Evolutionary conservation across 441 rosid species (phyloP).

Genomic region (Brassica hybrid): DNA sequence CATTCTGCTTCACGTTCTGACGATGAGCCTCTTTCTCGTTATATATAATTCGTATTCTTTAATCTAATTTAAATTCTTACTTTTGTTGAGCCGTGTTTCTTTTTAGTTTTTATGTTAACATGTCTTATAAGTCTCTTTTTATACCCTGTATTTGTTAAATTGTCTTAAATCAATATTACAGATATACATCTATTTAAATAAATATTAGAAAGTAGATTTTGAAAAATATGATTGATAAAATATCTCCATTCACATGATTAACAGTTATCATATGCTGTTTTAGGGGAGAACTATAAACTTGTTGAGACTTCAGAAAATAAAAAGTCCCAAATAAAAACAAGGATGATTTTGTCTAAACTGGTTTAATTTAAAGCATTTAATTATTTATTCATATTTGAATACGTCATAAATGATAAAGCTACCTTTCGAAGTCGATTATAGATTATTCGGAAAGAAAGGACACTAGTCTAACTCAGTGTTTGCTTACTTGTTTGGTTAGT

Average conservation of each 20-base stretch:
- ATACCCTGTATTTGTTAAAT: too few species aligned
- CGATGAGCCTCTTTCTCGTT: conserved; percentile 18
- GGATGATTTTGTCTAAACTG: not conserved
- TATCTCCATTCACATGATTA: too few species aligned
- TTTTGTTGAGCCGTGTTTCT: not conserved
- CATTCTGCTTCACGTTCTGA: conserved; percentile 37
- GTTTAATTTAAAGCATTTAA: not conserved
- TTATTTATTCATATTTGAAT: not conserved
- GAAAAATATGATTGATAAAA: too few species aligned
- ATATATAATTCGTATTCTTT: not conserved
- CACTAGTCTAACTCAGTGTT: conserved; percentile 4
- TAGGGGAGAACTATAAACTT: not conserved
- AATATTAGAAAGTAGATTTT: too few species aligned
- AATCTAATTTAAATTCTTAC: not conserved
- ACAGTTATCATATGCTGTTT: too few species aligned
- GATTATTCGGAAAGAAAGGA: not conserved
- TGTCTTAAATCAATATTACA: too few species aligned
- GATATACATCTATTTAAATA: too few species aligned
- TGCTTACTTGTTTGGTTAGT: conserved; percentile 19
- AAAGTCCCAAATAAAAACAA: too few species aligned
- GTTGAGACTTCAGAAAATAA: not conserved
- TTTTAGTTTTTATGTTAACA: too few species aligned
- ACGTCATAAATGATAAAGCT: conserved; percentile 6
- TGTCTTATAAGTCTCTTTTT: too few species aligned
- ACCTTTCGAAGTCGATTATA: not conserved